Conservation (phyloP, 495 filamentous ascomycete genomes). For the Podospora conica region DNA sequence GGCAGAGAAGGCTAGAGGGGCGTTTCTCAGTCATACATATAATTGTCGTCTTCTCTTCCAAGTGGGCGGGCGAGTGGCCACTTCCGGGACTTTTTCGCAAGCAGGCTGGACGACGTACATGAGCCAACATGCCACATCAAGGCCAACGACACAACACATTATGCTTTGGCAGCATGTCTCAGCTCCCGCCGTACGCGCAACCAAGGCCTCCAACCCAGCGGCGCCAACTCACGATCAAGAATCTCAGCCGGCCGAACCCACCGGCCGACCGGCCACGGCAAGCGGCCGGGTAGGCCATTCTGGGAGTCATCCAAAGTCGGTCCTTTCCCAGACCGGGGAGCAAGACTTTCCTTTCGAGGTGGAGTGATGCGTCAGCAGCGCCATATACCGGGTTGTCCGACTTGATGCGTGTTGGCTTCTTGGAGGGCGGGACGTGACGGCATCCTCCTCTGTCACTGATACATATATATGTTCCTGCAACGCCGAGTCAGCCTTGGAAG, state of each 20-base stretch:
- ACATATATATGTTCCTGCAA: not conserved
- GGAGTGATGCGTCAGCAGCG: not conserved
- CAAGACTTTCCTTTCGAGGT: not conserved
- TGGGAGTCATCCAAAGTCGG: not conserved
- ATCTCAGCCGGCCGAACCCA: not conserved
- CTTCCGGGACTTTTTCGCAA: not conserved
- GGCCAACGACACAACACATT: not conserved
- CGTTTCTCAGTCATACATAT: too few relatives aligned
- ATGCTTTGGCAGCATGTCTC: not conserved
- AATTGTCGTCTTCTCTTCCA: not conserved
- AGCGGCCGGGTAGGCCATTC: not conserved
- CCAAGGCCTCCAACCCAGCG: not conserved
- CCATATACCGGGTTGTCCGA: not conserved
- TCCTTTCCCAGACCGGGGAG: not conserved
- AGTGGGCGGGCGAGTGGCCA: not conserved
- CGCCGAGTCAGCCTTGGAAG: not conserved
- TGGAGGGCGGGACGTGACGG: not conserved
- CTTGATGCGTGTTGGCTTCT: not conserved
- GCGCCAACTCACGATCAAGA: not conserved
- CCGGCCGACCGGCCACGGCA: not conserved
- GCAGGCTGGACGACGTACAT: not conserved
- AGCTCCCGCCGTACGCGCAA: not conserved
- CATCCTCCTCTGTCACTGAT: not conserved
- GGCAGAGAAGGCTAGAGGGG: too few relatives aligned
- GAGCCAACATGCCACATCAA: not conserved